Evolutionary conservation across 1,284 basidiomycete genomes (phyloP), one percentile per base, ranked within the genome.

Genomic region (Meira miltonrushii): DNA sequence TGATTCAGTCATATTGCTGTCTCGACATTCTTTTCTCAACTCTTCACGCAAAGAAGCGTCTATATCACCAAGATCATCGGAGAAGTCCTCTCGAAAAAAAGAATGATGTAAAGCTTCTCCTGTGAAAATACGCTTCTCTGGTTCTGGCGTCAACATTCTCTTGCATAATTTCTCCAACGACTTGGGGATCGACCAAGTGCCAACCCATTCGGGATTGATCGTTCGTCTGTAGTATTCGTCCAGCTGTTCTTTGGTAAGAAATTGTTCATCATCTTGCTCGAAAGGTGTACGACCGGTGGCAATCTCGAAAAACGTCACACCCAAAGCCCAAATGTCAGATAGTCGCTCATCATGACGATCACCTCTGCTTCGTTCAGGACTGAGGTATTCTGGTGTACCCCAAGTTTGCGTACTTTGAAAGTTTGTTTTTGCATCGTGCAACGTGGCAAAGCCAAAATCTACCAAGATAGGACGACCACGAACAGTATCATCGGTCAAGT

Each of bases 271-370:
- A 19, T 64, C 60, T 28, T 60, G 58, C 51, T 74, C 71, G 54
- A 74, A 74, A 2, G 71, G 71, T 1, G 71, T 71, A 2, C 71
- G 59, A 11, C 69, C 69, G 0, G 67, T 67, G 17, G 64, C 60
- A 49, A 74, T 74, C 61, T 74, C 71, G 54, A 72, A 74, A 48
- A 71, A 72, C 9, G 68, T 66, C 28, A 73, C 71, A 38, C 71
- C 71, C 1, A 74, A 61, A 11, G 67, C 61, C 71, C 71, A 74
- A 23, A 72, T 59, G 49, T 74, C 71, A 23, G 64, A 58, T 43
- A 62, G 57, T 5, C 71, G 51, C 57, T 71, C 71, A 39, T 74
- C 71, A 47, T 74, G 71, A 11, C 61, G 40, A 9, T 53, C 60
- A 15, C 64, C 64, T 9, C 58, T 55, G 11, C 65, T 62, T 5